Percentiles rank a stretch among this genome's conserved stretches.
Conservation (phyloP, 495 filamentous ascomycete genomes). For the Aspergillus asperescens region DNA sequence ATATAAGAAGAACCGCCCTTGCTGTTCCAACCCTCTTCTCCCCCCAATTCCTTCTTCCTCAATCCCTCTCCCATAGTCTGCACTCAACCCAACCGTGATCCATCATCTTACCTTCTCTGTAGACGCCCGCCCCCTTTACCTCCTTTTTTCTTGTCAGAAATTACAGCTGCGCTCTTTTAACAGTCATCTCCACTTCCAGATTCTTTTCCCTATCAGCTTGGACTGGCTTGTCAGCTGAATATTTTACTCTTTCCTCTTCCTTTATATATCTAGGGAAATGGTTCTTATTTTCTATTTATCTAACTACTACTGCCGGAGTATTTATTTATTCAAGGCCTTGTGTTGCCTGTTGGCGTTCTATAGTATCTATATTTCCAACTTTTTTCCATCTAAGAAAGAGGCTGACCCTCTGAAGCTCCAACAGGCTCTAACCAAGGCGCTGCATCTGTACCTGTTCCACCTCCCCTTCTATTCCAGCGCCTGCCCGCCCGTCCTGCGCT, state of each 20-base stretch:
- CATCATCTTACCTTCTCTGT: constrained; percentile 1
- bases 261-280: neutral
- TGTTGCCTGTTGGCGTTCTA: neutral
- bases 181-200: neutral
- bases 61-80: constrained; percentile 1
- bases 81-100: neutral
- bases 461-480: neutral
- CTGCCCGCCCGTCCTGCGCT: neutral
- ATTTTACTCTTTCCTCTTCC: neutral
- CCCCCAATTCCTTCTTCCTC: constrained; percentile 2
- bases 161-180: constrained; percentile 4
- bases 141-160: constrained; percentile 3
- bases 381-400: neutral
- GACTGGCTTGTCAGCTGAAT: neutral
- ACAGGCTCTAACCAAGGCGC: neutral
- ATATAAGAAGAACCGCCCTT: constrained; percentile 5
- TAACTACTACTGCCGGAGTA: neutral
- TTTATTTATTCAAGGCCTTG: neutral
- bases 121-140: neutral
- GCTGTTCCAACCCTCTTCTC: neutral
- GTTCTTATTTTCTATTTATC: neutral
- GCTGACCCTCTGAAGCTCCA: neutral
- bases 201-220: neutral
- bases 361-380: neutral
- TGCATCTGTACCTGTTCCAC: neutral